A percentile compares a stretch with the other conserved stretches of the same genome.
These are phyloP conservation scores for Neofusicoccum umdonicola DNA, from an alignment of 2,329 filamentous ascomycete species.

Conservation along the genomic window DNA sequence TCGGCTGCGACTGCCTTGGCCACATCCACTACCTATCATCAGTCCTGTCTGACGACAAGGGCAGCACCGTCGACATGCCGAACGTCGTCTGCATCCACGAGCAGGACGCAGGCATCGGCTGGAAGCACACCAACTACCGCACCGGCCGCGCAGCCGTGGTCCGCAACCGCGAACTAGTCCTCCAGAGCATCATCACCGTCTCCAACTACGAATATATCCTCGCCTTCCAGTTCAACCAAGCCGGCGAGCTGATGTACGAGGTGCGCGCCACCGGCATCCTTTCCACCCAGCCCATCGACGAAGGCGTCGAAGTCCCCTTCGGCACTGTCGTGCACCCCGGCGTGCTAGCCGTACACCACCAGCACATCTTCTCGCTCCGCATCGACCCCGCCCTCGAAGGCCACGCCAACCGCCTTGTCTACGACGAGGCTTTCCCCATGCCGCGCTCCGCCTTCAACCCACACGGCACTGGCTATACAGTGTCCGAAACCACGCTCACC, in stretches of 20 bases:
- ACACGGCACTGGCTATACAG: constrained; percentile 52
- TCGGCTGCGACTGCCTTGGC: constrained; percentile 69
- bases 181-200: constrained; percentile 70
- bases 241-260: constrained; percentile 65
- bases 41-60: constrained; percentile 59
- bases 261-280: constrained; percentile 68
- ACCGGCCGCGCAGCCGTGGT: constrained; percentile 63
- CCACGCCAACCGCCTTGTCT: constrained; percentile 45
- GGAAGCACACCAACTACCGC: constrained; percentile 72
- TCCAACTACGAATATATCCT: constrained; percentile 74
- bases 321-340: constrained; percentile 69
- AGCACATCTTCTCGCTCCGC: constrained; percentile 67
- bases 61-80: constrained; percentile 58
- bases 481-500: constrained; percentile 47
- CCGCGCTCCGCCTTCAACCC: constrained; percentile 56
- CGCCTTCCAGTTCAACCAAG: constrained; percentile 70
- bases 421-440: constrained; percentile 59
- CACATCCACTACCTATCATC: constrained; percentile 66
- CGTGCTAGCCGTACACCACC: constrained; percentile 68
- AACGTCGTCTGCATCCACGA: constrained; percentile 70
- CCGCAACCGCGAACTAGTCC: constrained; percentile 62
- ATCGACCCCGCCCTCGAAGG: constrained; percentile 50
- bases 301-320: constrained; percentile 62
- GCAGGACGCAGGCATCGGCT: constrained; percentile 66
- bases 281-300: constrained; percentile 65